phyloP scores from a whole-genome alignment of 225 moss, liverwort and hornwort genomes.

The Thuidium tamariscinum region DNA sequence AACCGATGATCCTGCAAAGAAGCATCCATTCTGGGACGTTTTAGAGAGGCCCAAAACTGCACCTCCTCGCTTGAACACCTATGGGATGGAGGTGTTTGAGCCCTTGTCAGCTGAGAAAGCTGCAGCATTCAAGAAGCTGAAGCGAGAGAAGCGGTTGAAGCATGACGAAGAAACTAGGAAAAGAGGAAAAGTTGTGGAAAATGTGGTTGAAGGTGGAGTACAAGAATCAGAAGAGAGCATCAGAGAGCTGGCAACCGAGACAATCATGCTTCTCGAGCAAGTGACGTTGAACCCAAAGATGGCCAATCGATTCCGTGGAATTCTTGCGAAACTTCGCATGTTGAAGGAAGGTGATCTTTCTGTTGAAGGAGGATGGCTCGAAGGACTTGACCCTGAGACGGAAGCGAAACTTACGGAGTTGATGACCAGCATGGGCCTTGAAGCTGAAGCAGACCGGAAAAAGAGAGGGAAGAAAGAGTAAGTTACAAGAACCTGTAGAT shows the following conservation, averaged over 20 bases:
- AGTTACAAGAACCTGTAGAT: not conserved
- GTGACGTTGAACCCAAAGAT: slow-evolving; percentile 13
- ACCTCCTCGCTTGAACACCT: slow-evolving; percentile 39
- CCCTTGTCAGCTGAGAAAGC: slow-evolving; percentile 21
- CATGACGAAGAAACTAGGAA: slow-evolving; percentile 5
- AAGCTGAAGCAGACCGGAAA: slow-evolving; percentile 18
- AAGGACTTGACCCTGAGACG: slow-evolving; percentile 16
- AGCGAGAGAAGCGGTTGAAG: slow-evolving; percentile 30
- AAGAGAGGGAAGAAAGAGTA: slow-evolving; percentile 44
- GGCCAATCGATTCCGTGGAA: slow-evolving; percentile 22
- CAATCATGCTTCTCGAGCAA: slow-evolving; percentile 33
- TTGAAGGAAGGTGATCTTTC: slow-evolving; percentile 11
- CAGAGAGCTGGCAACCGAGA: slow-evolving; percentile 31
- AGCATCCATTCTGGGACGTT: slow-evolving; percentile 39
- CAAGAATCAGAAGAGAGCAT: slow-evolving; percentile 39
- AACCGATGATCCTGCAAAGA: slow-evolving; percentile 29
- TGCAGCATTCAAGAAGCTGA: slow-evolving; percentile 14
- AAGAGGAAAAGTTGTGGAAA: slow-evolving; percentile 20
- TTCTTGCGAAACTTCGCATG: slow-evolving; percentile 36
- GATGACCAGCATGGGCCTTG: not conserved
- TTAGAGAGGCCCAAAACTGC: slow-evolving; percentile 40
- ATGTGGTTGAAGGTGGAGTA: slow-evolving; percentile 40
- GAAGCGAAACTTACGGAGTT: slow-evolving; percentile 14
- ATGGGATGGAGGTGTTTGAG: slow-evolving; percentile 42
- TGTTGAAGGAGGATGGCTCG: slow-evolving; percentile 30